Evolutionary conservation across 345 rosid species (phyloP), one percentile per base, ranked within the genome.

Genomic region (Leavenworthia alabamica): DNA sequence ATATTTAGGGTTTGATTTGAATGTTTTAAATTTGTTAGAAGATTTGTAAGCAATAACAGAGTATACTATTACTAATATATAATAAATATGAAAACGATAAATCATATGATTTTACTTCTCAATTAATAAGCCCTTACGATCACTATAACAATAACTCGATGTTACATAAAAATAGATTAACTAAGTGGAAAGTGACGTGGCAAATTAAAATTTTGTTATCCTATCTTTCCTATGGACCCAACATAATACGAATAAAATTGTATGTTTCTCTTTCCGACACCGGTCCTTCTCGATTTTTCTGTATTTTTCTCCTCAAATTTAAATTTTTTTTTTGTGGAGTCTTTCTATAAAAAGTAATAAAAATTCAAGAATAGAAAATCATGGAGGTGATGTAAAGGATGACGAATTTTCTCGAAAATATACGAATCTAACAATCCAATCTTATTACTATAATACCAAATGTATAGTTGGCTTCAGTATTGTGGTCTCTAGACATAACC

Each of bases 381-480:
- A 61, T n/a, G 64, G 3, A 4, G 53, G 26, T 77, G 81, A 83
- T 67, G 84, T 77, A 78, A 66, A 75, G 70, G 46, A 45, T 75
- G 85, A 75, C 78, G 77, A 64, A 15, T 63, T 60, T 55, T 50
- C 31, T 62, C 52, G 39, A 40, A 55, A 5, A 67, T 60, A 72
- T 44, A 79, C 80, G 80, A 80, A 83, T 83, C 80, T 71, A 80
- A 75, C 73, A 5, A 70, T 56, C 74, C 76, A 56, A 73, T 80
- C 77, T 68, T 58, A 73, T 29, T 8, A 73, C 22, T 8, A 32
- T 16, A 29, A 53, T 2, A 54, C 19, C 59, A 55, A 39, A 53
- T 55, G 65, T 51, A 64, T 72, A 75, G 88, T 76, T 80, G 80
- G 81, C 83, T 62, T 67, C 73, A 35, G 73, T 70, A 64, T 67